phyloP scores from a whole-genome alignment of 2,329 filamentous ascomycete species.

The Chrysosporium keratinophilum region DNA sequence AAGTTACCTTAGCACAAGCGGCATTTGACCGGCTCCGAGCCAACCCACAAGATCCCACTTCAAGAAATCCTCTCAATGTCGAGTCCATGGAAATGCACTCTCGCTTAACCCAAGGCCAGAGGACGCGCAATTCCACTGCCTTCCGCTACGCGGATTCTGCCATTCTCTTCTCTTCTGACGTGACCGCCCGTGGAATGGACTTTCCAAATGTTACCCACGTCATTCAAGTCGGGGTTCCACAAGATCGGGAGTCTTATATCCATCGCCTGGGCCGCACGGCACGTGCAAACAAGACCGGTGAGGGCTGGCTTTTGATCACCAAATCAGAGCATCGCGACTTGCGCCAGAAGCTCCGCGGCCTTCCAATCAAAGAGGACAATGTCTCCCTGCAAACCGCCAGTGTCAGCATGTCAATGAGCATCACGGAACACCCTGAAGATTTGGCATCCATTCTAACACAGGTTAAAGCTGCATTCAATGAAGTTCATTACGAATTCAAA shows the following conservation, averaged over 20 bases:
- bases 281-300: constrained; percentile 53
- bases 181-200: constrained; percentile 73
- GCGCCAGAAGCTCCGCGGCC: constrained; percentile 42
- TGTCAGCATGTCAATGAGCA: neutral
- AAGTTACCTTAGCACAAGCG: constrained; percentile 55
- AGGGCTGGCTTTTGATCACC: constrained; percentile 51
- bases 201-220: constrained; percentile 73
- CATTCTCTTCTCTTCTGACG: constrained; percentile 66
- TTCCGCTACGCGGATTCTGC: constrained; percentile 59
- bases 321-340: constrained; percentile 43
- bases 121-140: constrained; percentile 58
- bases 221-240: constrained; percentile 58
- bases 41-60: constrained; percentile 25
- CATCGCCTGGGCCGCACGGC: constrained; percentile 68
- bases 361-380: constrained; percentile 42
- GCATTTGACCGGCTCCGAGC: constrained; percentile 45
- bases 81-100: constrained; percentile 61
- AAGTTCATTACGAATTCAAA: constrained; percentile 26
- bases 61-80: constrained; percentile 25
- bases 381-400: constrained; percentile 18
- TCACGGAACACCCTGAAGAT: neutral
- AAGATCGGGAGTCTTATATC: constrained; percentile 60
- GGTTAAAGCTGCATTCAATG: constrained; percentile 31
- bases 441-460: constrained; percentile 17
- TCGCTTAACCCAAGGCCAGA: constrained; percentile 57